These are phyloP conservation scores for Phlebopus sp. DNA, from an alignment of 1,284 basidiomycete species.

Conservation along the genomic window DNA sequence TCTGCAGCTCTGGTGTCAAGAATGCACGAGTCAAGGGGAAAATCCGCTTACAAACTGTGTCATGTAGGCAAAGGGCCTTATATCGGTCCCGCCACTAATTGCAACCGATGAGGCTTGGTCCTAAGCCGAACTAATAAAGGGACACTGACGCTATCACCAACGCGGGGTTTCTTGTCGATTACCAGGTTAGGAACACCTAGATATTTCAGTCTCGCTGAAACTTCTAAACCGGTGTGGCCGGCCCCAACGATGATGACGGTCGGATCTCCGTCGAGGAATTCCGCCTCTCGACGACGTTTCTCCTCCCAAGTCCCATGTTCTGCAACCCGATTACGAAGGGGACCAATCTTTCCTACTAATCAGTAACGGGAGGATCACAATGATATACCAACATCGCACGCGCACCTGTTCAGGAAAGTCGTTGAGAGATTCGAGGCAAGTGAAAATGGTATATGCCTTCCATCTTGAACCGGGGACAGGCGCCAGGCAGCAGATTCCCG, in stretches of 20 bases:
- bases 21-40: neutral
- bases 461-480: slow-evolving; percentile 17
- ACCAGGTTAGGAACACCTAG: slow-evolving; percentile 30
- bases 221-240: slow-evolving; percentile 35
- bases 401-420: slow-evolving; percentile 40
- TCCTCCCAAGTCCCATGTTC: slow-evolving; percentile 32
- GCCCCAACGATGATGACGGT: slow-evolving; percentile 35
- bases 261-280: slow-evolving; percentile 26
- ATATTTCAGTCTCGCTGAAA: slow-evolving; percentile 31
- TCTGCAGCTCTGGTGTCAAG: neutral
- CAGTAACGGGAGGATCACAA: neutral
- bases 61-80: slow-evolving; percentile 9
- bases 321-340: slow-evolving; percentile 14
- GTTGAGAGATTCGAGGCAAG: slow-evolving; percentile 47
- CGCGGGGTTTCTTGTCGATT: slow-evolving; percentile 26
- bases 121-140: too few species aligned
- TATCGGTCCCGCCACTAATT: slow-evolving; percentile 17
- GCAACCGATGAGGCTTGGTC: too few species aligned
- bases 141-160: slow-evolving; percentile 25
- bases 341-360: slow-evolving; percentile 17
- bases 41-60: slow-evolving; percentile 5
- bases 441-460: slow-evolving; percentile 37
- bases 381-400: neutral
- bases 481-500: slow-evolving; percentile 17
- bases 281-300: slow-evolving; percentile 21